Evolutionary conservation across 2,329 filamentous ascomycete species (phyloP), one percentile per base, ranked within the genome.

Genomic region (Curvularia sp.): DNA sequence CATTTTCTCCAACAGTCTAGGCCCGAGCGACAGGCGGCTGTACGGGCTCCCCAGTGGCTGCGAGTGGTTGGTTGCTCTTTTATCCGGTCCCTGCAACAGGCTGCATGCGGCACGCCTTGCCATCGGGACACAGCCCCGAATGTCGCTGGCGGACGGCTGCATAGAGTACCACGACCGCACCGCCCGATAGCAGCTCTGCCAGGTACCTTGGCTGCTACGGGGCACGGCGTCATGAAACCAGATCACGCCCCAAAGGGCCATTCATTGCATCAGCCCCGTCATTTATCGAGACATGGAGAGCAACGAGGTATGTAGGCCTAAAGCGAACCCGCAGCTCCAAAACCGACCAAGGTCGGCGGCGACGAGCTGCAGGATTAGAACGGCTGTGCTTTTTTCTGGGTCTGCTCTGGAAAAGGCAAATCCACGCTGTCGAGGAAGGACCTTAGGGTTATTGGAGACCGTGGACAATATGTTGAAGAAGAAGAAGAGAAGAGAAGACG

Each of bases 311-410:
- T 77, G 73, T 77, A 65, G 72, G 74, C 75, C 71, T 75, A 76
- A 77, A 77, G 75, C 75, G 75, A 77, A 77, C 70, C 75, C 70
- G 65, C 63, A 72, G 69, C 69, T 70, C 74, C 72, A 62, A 76
- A 66, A 73, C 64, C 67, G 64, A 71, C 72, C 62, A 49, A 65
- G 67, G 71, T 70, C 72, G 68, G 71, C 72, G 72, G 61, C 66
- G 59, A 53, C 64, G 66, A 76, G 63, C 70, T 69, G 71, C 72
- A 76, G 75, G 70, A 77, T 77, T 77, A 77, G 74, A 77, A 76
- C 65, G 70, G 75, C 73, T 70, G 57, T 71, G 68, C 68, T 52
- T 76, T 69, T 42, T 49, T 77, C 73, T 77, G 58, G 75, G 75
- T 76, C 68, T 70, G 61, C 67, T 65, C 67, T 61, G 63, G 62